Evolutionary conservation across 2,329 filamentous ascomycete species (phyloP).

Genomic region (Neocatenulostroma microsporum): DNA sequence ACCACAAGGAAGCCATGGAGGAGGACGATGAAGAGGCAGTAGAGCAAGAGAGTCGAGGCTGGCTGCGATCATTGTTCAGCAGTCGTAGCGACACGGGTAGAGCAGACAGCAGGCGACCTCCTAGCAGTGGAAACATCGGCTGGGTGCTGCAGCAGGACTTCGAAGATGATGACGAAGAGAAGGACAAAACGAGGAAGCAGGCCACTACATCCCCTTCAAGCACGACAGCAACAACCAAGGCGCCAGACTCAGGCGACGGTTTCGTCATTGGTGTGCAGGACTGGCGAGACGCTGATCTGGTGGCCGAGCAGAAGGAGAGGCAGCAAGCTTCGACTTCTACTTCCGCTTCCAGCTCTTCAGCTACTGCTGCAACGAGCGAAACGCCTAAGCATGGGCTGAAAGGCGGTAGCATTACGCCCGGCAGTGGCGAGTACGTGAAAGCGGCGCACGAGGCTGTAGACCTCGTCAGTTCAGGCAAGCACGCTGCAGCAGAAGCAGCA

Average conservation of each 20-base stretch:
- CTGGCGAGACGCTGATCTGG: slow-evolving; percentile 71
- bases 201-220: slow-evolving; percentile 15
- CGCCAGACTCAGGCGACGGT: slow-evolving; percentile 44
- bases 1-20: slow-evolving; percentile 6
- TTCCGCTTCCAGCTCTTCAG: slow-evolving; percentile 10
- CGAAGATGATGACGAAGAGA: slow-evolving; percentile 50
- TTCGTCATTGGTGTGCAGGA: slow-evolving; percentile 82
- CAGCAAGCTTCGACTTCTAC: slow-evolving; percentile 20
- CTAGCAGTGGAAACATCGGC: slow-evolving; percentile 64
- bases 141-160: slow-evolving; percentile 65
- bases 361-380: slow-evolving; percentile 20
- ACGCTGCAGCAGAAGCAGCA: slow-evolving; percentile 7
- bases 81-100: slow-evolving; percentile 8
- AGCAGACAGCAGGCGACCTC: slow-evolving; percentile 53
- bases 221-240: slow-evolving; percentile 27
- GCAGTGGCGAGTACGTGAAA: slow-evolving; percentile 61
- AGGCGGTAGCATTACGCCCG: slow-evolving; percentile 62
- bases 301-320: slow-evolving; percentile 38
- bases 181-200: slow-evolving; percentile 16
- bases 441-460: slow-evolving; percentile 27
- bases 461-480: slow-evolving; percentile 8
- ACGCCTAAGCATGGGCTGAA: slow-evolving; percentile 29
- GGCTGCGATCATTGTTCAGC: slow-evolving; percentile 39
- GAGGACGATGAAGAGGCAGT: slow-evolving; percentile 4
- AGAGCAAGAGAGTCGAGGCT: slow-evolving; percentile 22